A percentile compares a stretch with the other conserved stretches of the same genome.
phyloP scores from a whole-genome alignment of 2,329 filamentous ascomycete species.

The Triangularia verruculosa region DNA sequence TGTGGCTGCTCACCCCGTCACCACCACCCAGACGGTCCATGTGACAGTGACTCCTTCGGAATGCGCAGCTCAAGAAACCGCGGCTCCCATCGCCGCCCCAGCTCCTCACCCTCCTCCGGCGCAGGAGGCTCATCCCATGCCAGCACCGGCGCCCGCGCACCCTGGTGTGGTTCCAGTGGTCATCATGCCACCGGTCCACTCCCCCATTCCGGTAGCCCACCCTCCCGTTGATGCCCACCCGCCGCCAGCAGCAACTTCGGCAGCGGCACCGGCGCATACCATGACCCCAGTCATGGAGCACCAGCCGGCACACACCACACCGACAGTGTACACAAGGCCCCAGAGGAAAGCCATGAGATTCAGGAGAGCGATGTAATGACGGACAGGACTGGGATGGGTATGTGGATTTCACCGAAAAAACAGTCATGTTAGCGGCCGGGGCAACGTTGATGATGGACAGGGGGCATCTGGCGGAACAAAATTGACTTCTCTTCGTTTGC shows the following conservation, averaged over 20 bases:
- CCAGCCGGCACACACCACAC: background rate
- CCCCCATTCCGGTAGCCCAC: constrained; percentile 1
- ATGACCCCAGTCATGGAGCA: background rate
- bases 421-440: background rate
- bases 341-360: background rate
- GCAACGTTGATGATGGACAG: background rate
- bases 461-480: background rate
- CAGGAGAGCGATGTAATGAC: background rate
- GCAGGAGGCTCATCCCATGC: background rate
- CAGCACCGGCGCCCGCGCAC: background rate
- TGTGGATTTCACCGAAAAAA: background rate
- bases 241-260: background rate
- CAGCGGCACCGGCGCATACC: background rate
- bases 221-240: background rate
- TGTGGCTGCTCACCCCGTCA: background rate
- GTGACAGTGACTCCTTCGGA: constrained; percentile 3
- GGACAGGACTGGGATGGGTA: background rate
- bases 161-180: background rate
- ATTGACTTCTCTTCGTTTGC: background rate
- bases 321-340: background rate
- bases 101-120: background rate
- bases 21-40: background rate
- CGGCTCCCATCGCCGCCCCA: background rate
- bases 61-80: background rate
- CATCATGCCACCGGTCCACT: constrained; percentile 1